These are phyloP conservation scores for Gossypium rotundifolium DNA, from an alignment of 345 rosid species.

Conservation along the genomic window DNA sequence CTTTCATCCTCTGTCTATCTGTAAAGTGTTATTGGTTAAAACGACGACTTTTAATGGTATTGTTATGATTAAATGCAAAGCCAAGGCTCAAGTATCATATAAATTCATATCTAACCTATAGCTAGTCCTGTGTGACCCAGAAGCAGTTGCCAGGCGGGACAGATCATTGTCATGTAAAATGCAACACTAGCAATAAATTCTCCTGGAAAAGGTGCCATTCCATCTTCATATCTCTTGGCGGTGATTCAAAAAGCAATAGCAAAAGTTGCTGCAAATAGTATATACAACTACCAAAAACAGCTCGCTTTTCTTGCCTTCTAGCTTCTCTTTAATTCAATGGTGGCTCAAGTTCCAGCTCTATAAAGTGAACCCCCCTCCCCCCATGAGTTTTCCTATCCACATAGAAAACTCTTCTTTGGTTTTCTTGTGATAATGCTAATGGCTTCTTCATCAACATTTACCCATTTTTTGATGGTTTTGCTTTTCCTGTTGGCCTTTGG, in stretches of 20 bases:
- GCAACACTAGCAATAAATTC: conserved; percentile 4
- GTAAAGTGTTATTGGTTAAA: neutral
- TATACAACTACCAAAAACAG: conserved; percentile 1
- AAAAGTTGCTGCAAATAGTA: neutral
- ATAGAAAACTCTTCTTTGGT: neutral
- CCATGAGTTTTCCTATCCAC: neutral
- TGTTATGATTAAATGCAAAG: neutral
- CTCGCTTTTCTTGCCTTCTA: neutral
- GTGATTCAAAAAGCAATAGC: conserved; percentile 2
- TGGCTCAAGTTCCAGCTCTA: conserved; percentile 3
- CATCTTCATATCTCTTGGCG: neutral
- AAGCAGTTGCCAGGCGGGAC: conserved; percentile 7
- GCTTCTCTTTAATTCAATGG: conserved; percentile 5
- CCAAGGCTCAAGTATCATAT: neutral
- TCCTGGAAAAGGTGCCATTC: neutral
- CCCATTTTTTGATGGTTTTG: conserved; percentile 1
- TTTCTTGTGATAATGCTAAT: neutral
- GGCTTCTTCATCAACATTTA: neutral
- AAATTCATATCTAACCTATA: neutral
- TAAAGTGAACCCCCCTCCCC: neutral
- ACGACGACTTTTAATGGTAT: neutral
- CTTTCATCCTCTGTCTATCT: neutral
- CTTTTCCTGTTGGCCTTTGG: conserved; percentile 17
- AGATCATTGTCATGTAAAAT: conserved; percentile 4
- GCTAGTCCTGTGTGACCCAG: neutral